These are phyloP conservation scores for Phytopythium aichiense DNA, from an alignment of 352 stramenopile species.

Conservation along the genomic window DNA sequence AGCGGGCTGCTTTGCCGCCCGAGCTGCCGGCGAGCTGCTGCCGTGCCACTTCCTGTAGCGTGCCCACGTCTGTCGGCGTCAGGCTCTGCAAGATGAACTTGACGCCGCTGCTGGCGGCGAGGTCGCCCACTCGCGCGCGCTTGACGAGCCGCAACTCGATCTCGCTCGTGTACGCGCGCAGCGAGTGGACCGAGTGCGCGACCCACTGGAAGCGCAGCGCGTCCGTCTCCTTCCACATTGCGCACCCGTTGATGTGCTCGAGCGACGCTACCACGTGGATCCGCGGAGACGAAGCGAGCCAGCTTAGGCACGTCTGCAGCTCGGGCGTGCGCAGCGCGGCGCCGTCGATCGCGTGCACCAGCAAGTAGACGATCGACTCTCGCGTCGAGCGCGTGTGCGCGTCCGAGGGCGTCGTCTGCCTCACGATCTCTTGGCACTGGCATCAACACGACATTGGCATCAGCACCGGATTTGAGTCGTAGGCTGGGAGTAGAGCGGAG, in stretches of 20 bases:
- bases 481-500: neutral
- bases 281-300: slow-evolving; percentile 32
- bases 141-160: slow-evolving; percentile 31
- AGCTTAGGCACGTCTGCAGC: slow-evolving; percentile 46
- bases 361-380: slow-evolving; percentile 20
- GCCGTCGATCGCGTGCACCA: slow-evolving; percentile 60
- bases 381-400: neutral
- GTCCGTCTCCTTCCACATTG: slow-evolving; percentile 55
- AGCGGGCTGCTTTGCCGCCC: neutral
- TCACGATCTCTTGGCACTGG: slow-evolving; percentile 8
- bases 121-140: slow-evolving; percentile 19
- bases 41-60: slow-evolving; percentile 35
- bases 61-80: slow-evolving; percentile 50
- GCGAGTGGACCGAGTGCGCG: slow-evolving; percentile 36
- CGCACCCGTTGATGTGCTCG: slow-evolving; percentile 50
- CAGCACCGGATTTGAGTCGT: neutral
- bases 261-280: slow-evolving; percentile 48
- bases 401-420: slow-evolving; percentile 1
- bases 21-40: slow-evolving; percentile 26
- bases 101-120: slow-evolving; percentile 33
- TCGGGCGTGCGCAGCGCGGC: slow-evolving; percentile 34
- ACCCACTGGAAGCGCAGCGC: slow-evolving; percentile 51
- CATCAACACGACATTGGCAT: neutral
- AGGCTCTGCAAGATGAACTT: slow-evolving; percentile 66
- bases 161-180: slow-evolving; percentile 40